Evolutionary conservation across 148 eudicot species (phyloP).

Genomic region (Bassia scoparia): DNA sequence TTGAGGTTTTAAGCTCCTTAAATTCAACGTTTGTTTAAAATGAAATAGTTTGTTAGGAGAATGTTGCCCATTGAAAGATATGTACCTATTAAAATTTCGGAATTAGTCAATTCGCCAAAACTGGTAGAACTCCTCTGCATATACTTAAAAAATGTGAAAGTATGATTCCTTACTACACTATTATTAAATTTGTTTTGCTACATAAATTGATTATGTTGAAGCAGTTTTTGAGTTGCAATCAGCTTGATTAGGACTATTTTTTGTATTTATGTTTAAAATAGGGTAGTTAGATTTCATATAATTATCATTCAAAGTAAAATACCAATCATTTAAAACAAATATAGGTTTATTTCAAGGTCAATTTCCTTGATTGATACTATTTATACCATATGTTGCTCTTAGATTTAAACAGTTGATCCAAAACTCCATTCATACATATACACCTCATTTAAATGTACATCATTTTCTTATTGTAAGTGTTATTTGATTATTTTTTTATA

Average conservation of each 20-base stretch:
- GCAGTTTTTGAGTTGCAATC: slow-evolving; percentile 3
- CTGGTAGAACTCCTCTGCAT: no score
- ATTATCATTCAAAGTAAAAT: neutral
- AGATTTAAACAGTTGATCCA: no score
- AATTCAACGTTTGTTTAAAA: no score
- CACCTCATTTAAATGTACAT: neutral
- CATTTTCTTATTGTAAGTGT: no score
- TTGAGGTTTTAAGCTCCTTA: no score
- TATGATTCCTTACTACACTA: neutral
- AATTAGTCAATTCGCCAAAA: no score
- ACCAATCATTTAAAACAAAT: slow-evolving; percentile 1
- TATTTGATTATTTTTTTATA: no score
- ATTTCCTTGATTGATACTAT: neutral
- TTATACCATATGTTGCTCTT: neutral
- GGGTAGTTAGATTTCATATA: neutral
- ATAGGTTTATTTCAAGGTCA: neutral
- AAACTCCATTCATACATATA: neutral
- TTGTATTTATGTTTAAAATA: neutral
- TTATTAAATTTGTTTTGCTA: neutral
- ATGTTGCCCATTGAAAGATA: no score
- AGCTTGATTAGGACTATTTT: neutral
- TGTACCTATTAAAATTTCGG: no score
- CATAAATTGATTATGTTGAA: slow-evolving; percentile 6
- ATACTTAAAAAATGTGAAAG: neutral
- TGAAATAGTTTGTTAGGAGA: no score